These are phyloP conservation scores for Wickerhamiella domercqiae DNA, from an alignment of 805 yeast genomes.

Conservation along the genomic window DNA sequence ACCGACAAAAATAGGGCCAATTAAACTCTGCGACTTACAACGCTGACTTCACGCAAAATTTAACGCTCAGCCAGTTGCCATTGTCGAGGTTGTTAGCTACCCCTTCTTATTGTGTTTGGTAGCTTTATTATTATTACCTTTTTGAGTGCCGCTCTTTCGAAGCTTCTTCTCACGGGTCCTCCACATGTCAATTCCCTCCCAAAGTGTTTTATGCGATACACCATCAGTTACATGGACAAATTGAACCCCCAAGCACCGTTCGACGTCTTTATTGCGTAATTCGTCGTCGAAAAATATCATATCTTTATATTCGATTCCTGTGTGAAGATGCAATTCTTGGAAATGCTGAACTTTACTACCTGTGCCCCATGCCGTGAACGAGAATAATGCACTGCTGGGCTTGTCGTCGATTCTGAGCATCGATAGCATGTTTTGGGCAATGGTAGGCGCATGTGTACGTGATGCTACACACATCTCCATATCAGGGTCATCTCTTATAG, in stretches of 20 bases:
- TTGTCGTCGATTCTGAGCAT: slow-evolving; percentile 37
- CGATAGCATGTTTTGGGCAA: slow-evolving; percentile 51
- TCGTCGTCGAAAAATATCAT: slow-evolving; percentile 73
- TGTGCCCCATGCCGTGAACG: slow-evolving; percentile 26
- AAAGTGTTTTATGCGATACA: slow-evolving; percentile 8
- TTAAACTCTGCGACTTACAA: too few species aligned
- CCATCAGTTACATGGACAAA: slow-evolving; percentile 52
- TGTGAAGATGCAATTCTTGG: slow-evolving; percentile 30
- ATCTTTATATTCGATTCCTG: slow-evolving; percentile 33
- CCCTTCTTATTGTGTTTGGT: too few species aligned
- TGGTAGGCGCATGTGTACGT: slow-evolving; percentile 60
- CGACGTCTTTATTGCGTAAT: slow-evolving; percentile 60
- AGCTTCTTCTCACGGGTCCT: too few species aligned
- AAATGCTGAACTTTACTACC: slow-evolving; percentile 43
- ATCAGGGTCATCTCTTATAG: slow-evolving; percentile 31
- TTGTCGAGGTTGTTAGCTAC: too few species aligned
- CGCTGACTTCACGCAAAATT: too few species aligned
- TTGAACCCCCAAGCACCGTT: slow-evolving; percentile 43
- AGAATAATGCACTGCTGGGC: slow-evolving; percentile 39
- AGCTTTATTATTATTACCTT: too few species aligned
- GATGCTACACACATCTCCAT: slow-evolving; percentile 57
- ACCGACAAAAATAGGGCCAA: too few species aligned
- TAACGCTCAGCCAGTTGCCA: too few species aligned
- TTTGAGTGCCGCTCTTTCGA: too few species aligned
- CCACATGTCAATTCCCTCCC: slow-evolving; percentile 16